A percentile compares a stretch with the other conserved stretches of the same genome.
Conservation (phyloP, 2,329 filamentous ascomycete genomes). For the Talaromyces sp. region DNA sequence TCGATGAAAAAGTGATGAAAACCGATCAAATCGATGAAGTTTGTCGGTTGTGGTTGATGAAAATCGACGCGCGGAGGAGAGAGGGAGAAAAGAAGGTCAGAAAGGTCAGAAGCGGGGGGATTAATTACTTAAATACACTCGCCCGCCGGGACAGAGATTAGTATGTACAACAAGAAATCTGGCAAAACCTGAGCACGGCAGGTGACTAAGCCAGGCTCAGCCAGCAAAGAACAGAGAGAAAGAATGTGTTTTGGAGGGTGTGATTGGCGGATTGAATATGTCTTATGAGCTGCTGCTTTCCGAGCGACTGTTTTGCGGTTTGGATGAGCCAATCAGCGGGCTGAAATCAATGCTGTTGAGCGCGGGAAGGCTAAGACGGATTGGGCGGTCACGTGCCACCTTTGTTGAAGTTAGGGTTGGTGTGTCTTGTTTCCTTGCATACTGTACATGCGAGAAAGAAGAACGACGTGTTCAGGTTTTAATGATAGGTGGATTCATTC, state of each 20-base stretch:
- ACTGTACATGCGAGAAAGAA: background rate
- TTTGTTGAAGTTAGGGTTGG: background rate
- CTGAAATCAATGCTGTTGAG: background rate
- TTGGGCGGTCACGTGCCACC: background rate
- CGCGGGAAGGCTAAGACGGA: background rate
- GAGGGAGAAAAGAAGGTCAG: slow-evolving; percentile 20
- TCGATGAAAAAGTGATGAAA: background rate
- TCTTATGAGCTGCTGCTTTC: slow-evolving; percentile 42
- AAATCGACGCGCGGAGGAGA: background rate
- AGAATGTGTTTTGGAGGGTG: slow-evolving; percentile 16
- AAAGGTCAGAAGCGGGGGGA: slow-evolving; percentile 16
- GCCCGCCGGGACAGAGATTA: background rate
- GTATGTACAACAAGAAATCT: background rate
- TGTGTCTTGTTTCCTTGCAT: background rate
- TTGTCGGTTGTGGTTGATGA: background rate
- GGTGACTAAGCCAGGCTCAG: slow-evolving; percentile 21
- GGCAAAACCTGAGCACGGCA: slow-evolving; percentile 7
- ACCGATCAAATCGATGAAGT: background rate
- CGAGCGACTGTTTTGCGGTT: slow-evolving; percentile 25
- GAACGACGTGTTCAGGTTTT: background rate
- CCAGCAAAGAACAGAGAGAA: slow-evolving; percentile 14
- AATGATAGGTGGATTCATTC: background rate
- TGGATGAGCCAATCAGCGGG: background rate
- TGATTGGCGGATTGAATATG: slow-evolving; percentile 39
- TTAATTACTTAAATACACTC: slow-evolving; percentile 22